These are phyloP conservation scores for Clitopilus hobsonii DNA, from an alignment of 768 basidiomycete species.

Conservation along the genomic window DNA sequence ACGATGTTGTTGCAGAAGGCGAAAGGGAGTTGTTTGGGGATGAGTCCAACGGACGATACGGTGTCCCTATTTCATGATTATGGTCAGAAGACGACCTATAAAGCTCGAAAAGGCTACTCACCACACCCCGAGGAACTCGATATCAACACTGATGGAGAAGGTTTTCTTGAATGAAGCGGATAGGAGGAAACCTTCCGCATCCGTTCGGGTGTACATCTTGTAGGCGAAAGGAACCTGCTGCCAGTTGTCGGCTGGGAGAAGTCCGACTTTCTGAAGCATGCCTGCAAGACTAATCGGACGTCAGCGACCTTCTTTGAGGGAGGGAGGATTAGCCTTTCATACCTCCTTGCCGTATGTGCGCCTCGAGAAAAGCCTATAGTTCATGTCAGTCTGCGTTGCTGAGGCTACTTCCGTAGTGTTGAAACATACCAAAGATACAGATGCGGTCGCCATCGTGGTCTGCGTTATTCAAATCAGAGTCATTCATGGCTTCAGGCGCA, in stretches of 20 bases:
- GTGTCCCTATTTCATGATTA: too few species aligned
- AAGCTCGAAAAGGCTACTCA: constrained; percentile 16
- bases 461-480: constrained; percentile 14
- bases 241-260: constrained; percentile 40
- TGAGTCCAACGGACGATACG: constrained; percentile 56
- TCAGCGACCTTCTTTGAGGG: too few species aligned
- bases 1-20: constrained; percentile 52
- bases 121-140: constrained; percentile 60
- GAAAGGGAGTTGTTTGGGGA: constrained; percentile 52
- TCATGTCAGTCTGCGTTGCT: background rate
- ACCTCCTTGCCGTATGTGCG: constrained; percentile 56
- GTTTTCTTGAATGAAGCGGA: constrained; percentile 52
- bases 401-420: background rate
- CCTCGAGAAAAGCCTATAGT: constrained; percentile 54
- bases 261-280: constrained; percentile 49
- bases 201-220: constrained; percentile 53
- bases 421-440: constrained; percentile 49
- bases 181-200: constrained; percentile 42
- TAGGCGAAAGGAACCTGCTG: constrained; percentile 64
- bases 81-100: too few species aligned
- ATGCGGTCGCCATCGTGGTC: constrained; percentile 52
- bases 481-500: background rate
- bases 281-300: constrained; percentile 33
- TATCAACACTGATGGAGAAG: constrained; percentile 47
- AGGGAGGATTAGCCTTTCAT: too few species aligned